Base-by-base conservation (phyloP, 805 yeast species). In the Hanseniaspora lindneri region DNA sequence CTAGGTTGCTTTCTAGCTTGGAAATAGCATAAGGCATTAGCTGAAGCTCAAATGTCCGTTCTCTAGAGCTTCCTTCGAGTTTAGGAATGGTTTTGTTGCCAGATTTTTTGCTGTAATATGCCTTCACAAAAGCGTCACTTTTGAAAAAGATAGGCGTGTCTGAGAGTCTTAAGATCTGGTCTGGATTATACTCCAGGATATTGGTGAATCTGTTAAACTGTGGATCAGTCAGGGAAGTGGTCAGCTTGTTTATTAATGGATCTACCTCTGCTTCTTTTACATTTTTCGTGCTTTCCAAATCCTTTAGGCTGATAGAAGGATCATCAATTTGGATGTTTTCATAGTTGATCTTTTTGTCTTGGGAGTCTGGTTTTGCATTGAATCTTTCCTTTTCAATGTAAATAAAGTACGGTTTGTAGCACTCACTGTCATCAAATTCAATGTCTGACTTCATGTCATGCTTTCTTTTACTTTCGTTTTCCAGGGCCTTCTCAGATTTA, bases 11-110 rank as follows among this genome's bases (percentile, higher is more conserved):
- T 60, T 89, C 96, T 39, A 92, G 69, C 57, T 85, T 89, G 44
- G 84, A 69, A 47, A 92, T 89, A 47, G 87, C 76, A 60, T 85
- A 85, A 2, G 98, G 98, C 96, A 89, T 89, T 48, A 92, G 63
- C 61, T 92, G 98, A 51, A 89, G 66, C 63, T 92, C 98, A 59
- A 86, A 83, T 28, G 73, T 74, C 54, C 89, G 71, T 13, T 52
- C 36, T 17, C 80, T 70, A 29, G 78, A 64, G 29, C 49, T 46
- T 14, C 36, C 36, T 29, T 37, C 13, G 13, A 46, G n/a, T 14
- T 39, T 39, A 11, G 49, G 49, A 37, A 46, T 30, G 9, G 13
- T 10, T 13, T 20, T 19, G 4, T 39, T 46, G 13, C 21, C 13
- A 28, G 20, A 20, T 32, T 39, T 46, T 23, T 39, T 46, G 16